These are phyloP conservation scores for Deinandra increscens DNA, from an alignment of 129 eudicot genomes.

Conservation along the genomic window DNA sequence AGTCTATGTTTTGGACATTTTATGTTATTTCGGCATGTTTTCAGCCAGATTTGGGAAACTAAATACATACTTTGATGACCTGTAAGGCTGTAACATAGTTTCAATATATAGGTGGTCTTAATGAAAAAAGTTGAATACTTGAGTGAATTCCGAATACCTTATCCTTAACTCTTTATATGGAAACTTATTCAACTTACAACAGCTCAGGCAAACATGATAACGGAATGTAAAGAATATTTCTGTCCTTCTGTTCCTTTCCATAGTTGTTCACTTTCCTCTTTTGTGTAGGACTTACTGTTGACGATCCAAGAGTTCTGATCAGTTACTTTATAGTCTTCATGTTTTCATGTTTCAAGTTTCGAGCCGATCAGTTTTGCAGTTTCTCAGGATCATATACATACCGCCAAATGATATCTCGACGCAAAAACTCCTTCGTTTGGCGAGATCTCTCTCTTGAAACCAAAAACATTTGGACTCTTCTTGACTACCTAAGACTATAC, in stretches of 20 bases:
- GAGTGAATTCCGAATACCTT: neutral
- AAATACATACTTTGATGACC: neutral
- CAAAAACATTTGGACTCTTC: conserved; percentile 95
- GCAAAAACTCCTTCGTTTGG: conserved; percentile 90
- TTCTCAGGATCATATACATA: conserved; percentile 81
- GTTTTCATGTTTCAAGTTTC: conserved; percentile 87
- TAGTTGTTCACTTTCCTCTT: conserved; percentile 12
- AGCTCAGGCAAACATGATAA: conserved; percentile 1
- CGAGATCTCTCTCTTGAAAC: conserved; percentile 94
- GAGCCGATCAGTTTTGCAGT: conserved; percentile 75
- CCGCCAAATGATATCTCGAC: conserved; percentile 85
- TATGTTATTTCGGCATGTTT: neutral
- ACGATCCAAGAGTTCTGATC: conserved; percentile 88
- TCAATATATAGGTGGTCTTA: neutral
- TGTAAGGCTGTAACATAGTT: neutral
- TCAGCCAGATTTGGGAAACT: neutral
- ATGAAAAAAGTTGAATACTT: conserved; percentile 4
- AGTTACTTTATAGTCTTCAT: conserved; percentile 81
- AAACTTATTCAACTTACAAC: neutral
- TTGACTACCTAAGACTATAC: conserved; percentile 89
- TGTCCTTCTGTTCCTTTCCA: neutral
- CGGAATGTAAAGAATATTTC: neutral
- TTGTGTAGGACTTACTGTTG: conserved; percentile 76
- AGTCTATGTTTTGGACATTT: neutral
- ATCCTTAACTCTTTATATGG: neutral